Percentiles rank a stretch among this genome's conserved stretches.
phyloP scores from a whole-genome alignment of 2,329 filamentous ascomycete genomes.

The Metarhizium humberi region DNA sequence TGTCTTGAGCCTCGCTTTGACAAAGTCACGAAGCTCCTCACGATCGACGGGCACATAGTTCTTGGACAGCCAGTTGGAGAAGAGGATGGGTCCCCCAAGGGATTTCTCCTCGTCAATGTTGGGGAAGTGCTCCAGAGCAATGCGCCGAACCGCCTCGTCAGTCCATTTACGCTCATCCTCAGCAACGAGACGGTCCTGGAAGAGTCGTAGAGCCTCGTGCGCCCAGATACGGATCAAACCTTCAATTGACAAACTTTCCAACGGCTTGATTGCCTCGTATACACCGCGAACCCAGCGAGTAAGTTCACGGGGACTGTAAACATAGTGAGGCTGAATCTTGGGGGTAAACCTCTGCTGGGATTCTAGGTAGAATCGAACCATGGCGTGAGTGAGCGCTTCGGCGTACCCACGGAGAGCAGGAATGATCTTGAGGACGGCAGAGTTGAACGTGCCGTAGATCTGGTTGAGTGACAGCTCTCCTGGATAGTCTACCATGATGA shows the following conservation, averaged over 20 bases:
- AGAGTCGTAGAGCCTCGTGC: constrained; percentile 89
- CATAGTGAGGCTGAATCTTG: constrained; percentile 95
- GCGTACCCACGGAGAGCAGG: constrained; percentile 91
- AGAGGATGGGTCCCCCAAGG: constrained; percentile 86
- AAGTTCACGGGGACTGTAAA: constrained; percentile 97
- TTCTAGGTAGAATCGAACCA: constrained; percentile 94
- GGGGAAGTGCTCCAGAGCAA: constrained; percentile 87
- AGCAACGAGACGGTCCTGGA: constrained; percentile 91
- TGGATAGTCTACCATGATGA: constrained; percentile 99
- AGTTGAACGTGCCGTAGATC: constrained; percentile 98
- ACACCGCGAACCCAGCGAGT: constrained; percentile 96
- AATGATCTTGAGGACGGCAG: constrained; percentile 91
- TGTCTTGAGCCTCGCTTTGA: constrained; percentile 91
- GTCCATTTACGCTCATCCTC: constrained; percentile 97
- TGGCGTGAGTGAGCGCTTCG: constrained; percentile 87
- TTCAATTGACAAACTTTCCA: constrained; percentile 81
- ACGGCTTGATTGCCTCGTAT: constrained; percentile 89
- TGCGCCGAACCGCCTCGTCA: constrained; percentile 73
- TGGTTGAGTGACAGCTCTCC: constrained; percentile 90
- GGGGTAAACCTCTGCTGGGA: constrained; percentile 93
- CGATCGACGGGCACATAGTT: constrained; percentile 96
- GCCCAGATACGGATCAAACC: constrained; percentile 96
- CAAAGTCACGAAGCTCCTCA: constrained; percentile 90
- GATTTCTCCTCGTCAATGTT: constrained; percentile 88
- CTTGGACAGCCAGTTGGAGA: constrained; percentile 99